Percentiles rank a stretch among this genome's conserved stretches.
Conservation (phyloP, 306 rosid species). For the Abrus pulchellus region DNA sequence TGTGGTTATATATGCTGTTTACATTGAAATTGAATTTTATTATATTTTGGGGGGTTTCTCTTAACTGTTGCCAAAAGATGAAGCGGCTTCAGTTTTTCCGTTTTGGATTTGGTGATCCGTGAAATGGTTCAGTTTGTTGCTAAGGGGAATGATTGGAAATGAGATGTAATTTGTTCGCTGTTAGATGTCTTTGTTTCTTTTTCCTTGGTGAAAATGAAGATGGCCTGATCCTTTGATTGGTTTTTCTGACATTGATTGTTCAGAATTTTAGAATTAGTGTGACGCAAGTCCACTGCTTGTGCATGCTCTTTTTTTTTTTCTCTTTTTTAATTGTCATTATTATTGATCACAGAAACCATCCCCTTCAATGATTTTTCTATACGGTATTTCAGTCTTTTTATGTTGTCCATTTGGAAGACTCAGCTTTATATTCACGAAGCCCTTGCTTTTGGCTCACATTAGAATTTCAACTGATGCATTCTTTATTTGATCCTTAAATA, state of each 20-base stretch:
- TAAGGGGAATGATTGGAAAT: conserved; percentile 42
- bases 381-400: neutral
- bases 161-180: conserved; percentile 27
- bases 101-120: conserved; percentile 43
- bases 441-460: conserved; percentile 32
- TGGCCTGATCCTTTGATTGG: conserved; percentile 35
- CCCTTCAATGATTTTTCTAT: conserved; percentile 16
- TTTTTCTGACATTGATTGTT: conserved; percentile 29
- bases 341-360: conserved; percentile 20
- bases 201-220: conserved; percentile 39
- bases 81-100: conserved; percentile 39
- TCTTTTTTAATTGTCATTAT: neutral
- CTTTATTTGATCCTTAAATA: conserved; percentile 34
- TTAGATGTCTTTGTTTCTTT: neutral
- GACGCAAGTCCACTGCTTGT: conserved; percentile 35
- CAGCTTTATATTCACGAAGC: conserved; percentile 28
- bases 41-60: conserved; percentile 39
- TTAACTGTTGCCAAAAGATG: conserved; percentile 24
- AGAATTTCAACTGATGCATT: conserved; percentile 27
- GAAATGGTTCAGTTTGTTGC: conserved; percentile 37
- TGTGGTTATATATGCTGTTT: conserved; percentile 10
- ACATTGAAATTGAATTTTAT: conserved; percentile 44
- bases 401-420: conserved; percentile 35
- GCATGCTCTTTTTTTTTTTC: neutral
- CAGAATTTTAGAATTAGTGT: conserved; percentile 20